These are phyloP conservation scores for Lanmaoa rubissima DNA, from an alignment of 768 basidiomycete genomes.

Conservation along the genomic window DNA sequence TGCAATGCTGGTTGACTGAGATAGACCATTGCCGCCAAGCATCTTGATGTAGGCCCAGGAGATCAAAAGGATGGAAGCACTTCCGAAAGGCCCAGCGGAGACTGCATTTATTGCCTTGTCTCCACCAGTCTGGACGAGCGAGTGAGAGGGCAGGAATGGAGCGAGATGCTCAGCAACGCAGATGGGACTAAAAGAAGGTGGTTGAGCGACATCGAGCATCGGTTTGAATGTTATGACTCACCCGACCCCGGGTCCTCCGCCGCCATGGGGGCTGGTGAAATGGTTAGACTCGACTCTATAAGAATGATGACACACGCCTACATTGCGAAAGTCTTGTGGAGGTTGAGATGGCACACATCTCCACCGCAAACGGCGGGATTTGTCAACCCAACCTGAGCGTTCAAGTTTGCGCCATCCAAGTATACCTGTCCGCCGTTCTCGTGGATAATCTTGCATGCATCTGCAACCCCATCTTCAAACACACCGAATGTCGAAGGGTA, in stretches of 20 bases:
- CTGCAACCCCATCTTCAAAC: slow-evolving; percentile 87
- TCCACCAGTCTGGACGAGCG: slow-evolving; percentile 64
- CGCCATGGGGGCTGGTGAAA: slow-evolving; percentile 80
- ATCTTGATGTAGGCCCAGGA: slow-evolving; percentile 99
- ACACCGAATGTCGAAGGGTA: slow-evolving; percentile 98
- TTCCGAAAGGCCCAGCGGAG: slow-evolving; percentile 90
- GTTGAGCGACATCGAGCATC: not conserved
- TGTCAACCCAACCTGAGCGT: slow-evolving; percentile 90
- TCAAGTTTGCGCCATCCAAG: slow-evolving; percentile 92
- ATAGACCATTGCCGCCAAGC: slow-evolving; percentile 93
- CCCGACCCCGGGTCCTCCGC: slow-evolving; percentile 96
- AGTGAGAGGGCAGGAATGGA: slow-evolving; percentile 92
- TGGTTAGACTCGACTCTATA: not conserved
- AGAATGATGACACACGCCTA: slow-evolving; percentile 35
- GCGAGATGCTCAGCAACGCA: slow-evolving; percentile 92
- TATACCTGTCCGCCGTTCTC: slow-evolving; percentile 97
- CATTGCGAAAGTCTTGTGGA: slow-evolving; percentile 98
- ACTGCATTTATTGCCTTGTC: slow-evolving; percentile 81
- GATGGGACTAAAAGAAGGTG: slow-evolving; percentile 59
- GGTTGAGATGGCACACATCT: slow-evolving; percentile 96
- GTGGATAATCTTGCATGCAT: slow-evolving; percentile 92
- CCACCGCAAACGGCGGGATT: slow-evolving; percentile 94
- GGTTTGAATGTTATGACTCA: slow-evolving; percentile 31
- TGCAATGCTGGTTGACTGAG: slow-evolving; percentile 81
- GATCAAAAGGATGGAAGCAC: slow-evolving; percentile 91